Percentiles rank a stretch among this genome's conserved stretches.
phyloP scores from a whole-genome alignment of 768 basidiomycete genomes.

The Russula sp. region DNA sequence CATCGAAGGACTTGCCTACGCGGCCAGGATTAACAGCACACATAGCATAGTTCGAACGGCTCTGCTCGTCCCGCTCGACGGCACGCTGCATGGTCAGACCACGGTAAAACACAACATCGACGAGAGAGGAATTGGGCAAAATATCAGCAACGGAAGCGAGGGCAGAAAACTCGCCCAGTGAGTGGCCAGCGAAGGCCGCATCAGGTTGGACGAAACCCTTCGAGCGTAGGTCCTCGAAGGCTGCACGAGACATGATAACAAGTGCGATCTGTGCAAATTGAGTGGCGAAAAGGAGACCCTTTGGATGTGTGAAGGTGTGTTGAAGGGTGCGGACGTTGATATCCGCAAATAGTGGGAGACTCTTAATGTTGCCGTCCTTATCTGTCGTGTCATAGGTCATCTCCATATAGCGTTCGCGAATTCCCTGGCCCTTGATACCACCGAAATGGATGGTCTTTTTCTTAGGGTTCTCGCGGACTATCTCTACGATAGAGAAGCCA shows the following conservation, averaged over 20 bases:
- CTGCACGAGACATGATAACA: conserved; percentile 96
- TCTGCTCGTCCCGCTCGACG: conserved; percentile 89
- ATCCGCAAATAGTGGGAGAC: conserved; percentile 91
- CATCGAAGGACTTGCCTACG: conserved; percentile 90
- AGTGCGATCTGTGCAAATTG: conserved; percentile 99
- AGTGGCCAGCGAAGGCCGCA: conserved; percentile 96
- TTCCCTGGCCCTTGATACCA: conserved; percentile 97
- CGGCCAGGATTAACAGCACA: conserved; percentile 98
- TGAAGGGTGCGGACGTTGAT: conserved; percentile 91
- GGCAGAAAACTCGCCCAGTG: conserved; percentile 97
- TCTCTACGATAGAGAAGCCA: conserved; percentile 97
- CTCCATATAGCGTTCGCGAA: conserved; percentile 98
- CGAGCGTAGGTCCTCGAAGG: conserved; percentile 95
- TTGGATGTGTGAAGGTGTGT: conserved; percentile 98
- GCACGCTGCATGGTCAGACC: conserved; percentile 99
- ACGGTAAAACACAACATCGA: conserved; percentile 98
- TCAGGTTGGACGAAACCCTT: conserved; percentile 91
- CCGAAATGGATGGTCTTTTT: conserved; percentile 98
- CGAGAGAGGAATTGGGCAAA: conserved; percentile 87
- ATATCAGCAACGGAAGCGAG: conserved; percentile 97
- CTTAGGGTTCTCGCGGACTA: conserved; percentile 98
- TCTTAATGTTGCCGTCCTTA: conserved; percentile 93
- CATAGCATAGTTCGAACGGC: conserved; percentile 97
- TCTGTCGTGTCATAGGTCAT: conserved; percentile 98
- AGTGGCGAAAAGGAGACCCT: conserved; percentile 91